Evolutionary conservation across 208 protist genomes (phyloP).

Genomic region (Willaertia magna): DNA sequence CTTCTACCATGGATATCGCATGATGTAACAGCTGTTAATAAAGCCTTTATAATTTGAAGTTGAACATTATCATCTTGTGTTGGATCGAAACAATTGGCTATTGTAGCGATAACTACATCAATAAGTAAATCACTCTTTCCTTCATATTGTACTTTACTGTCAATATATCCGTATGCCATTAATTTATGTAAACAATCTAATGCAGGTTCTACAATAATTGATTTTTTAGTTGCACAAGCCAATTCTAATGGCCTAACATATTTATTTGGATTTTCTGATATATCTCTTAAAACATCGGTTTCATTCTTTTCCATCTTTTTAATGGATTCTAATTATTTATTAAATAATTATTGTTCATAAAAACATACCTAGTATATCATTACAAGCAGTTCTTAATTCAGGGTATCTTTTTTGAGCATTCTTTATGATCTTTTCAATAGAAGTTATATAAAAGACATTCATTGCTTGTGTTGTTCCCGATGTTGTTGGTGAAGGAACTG

Average conservation of each 20-base stretch:
- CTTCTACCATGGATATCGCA: neutral
- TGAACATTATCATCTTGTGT: neutral
- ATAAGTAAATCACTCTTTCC: neutral
- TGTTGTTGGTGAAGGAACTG: neutral
- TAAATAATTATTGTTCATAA: neutral
- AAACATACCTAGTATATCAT: neutral
- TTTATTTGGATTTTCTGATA: neutral
- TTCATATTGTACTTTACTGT: neutral
- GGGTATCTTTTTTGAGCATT: neutral
- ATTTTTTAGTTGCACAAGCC: neutral
- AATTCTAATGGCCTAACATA: neutral
- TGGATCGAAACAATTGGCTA: neutral
- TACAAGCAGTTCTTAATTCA: neutral
- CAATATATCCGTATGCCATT: constrained; percentile 6
- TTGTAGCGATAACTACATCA: neutral
- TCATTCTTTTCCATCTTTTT: neutral
- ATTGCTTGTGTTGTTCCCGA: neutral
- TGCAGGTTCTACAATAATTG: neutral
- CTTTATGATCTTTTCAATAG: neutral
- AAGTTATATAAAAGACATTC: neutral
- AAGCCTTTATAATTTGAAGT: neutral
- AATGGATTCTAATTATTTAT: neutral
- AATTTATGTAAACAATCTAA: constrained; percentile 9
- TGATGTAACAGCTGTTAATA: neutral
- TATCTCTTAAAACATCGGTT: neutral